Evolutionary conservation across 345 rosid genomes (phyloP), one percentile per base, ranked within the genome.

Genomic region (Citrus medica): DNA sequence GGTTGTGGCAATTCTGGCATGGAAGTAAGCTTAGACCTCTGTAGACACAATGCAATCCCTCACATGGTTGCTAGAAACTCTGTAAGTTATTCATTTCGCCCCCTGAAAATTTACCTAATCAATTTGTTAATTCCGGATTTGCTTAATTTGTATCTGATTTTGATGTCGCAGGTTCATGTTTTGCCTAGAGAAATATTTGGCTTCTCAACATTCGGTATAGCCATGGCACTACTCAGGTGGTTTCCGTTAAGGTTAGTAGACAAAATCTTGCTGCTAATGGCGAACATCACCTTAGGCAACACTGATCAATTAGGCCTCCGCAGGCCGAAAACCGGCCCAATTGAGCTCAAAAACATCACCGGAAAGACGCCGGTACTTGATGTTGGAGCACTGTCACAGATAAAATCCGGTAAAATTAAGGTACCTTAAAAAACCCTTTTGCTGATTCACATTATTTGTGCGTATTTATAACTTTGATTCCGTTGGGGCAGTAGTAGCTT

Each of bases 291-390:
- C 32, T 76, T 94, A 16, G 98, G 99, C 37, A 87, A 83, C 84
- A 96, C 98, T 21, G 92, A 90, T 12, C 82, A 80, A 27, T 78
- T 91, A 51, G 99, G 99, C 40, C 93, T 96, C 76, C 84, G 87
- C 75, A 85, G 99, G 71, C 98, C 98, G 1, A 92, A 96, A 83
- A 90, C 92, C 14, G 97, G 99, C 24, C 99, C 99, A 1, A 83
- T 96, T 28, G 89, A 91, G 85, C 97, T 92, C n/a, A 96, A 96
- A 69, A 96, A 89, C 61, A 75, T 84, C 60, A 89, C 94, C 25
- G 98, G 99, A 2, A 96, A 94, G 83, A 94, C 99, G 2, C 98
- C 99, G 0, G 98, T 94, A 55, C 92, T 94, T 21, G 99, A 96
- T 40, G 94, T 90, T 0, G 99, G 98, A 0, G 91, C 98, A 21